Percentiles rank a stretch among this genome's conserved stretches.
These are phyloP conservation scores for Blastobotrys buckinghamii DNA, from an alignment of 1,139 yeast species.

Conservation along the genomic window DNA sequence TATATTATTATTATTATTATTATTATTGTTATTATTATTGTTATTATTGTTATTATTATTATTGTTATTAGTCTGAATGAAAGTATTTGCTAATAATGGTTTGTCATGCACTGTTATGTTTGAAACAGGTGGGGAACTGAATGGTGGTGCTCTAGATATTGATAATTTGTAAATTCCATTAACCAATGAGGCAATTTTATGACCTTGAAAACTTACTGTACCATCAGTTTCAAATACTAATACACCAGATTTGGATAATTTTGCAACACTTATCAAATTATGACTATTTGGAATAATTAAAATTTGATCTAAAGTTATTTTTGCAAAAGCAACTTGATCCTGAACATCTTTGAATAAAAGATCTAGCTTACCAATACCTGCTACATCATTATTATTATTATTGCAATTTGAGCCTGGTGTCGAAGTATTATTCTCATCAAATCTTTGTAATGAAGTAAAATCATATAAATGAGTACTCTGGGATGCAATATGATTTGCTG, in stretches of 20 bases:
- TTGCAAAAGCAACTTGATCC: conserved; percentile 1
- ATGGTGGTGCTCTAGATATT: conserved; percentile 6
- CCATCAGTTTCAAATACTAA: neutral
- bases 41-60: neutral
- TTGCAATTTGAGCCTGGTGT: neutral
- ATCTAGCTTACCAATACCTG: conserved; percentile 9
- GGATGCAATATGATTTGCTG: conserved; percentile 3
- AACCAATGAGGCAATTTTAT: conserved; percentile 4
- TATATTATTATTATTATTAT: neutral
- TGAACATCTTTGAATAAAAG: conserved; percentile 4
- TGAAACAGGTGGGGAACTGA: conserved; percentile 9
- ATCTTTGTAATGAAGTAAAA: neutral
- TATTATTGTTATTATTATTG: neutral
- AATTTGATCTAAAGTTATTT: conserved; percentile 7
- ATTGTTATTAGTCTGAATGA: neutral
- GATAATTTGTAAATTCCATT: conserved; percentile 7
- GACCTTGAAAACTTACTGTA: conserved; percentile 4
- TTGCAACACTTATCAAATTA: conserved; percentile 1
- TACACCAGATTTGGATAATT: conserved; percentile 7
- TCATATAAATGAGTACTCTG: conserved; percentile 2
- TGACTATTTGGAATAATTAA: conserved; percentile 3
- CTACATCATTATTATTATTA: neutral
- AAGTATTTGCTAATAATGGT: neutral
- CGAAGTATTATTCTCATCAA: neutral
- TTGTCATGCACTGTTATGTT: neutral